These are phyloP conservation scores for Phialophora chinensis DNA, from an alignment of 2,329 filamentous ascomycete species.

Conservation along the genomic window DNA sequence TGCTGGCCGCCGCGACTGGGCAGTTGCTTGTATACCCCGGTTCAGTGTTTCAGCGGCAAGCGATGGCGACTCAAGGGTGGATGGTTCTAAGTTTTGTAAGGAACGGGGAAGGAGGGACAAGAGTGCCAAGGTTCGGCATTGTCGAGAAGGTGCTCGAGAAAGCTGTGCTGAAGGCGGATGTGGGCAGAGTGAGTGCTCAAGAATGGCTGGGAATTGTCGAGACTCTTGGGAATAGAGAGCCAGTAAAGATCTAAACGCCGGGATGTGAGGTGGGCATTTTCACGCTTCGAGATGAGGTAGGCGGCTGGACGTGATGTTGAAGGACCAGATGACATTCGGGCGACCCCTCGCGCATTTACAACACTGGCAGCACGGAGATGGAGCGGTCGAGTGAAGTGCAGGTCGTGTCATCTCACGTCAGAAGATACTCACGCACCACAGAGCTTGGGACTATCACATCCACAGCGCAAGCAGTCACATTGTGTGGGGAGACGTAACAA, in stretches of 20 bases:
- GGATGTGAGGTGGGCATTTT: neutral
- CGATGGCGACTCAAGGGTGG: constrained; percentile 53
- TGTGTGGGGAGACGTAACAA: neutral
- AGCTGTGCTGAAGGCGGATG: constrained; percentile 47
- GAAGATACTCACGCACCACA: neutral
- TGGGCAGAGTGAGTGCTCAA: constrained; percentile 31
- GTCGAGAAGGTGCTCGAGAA: constrained; percentile 49
- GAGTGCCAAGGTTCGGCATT: constrained; percentile 49
- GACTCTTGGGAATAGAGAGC: constrained; percentile 20
- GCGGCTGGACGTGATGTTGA: neutral
- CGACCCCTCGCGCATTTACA: neutral
- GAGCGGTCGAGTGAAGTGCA: neutral
- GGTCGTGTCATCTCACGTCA: constrained; percentile 3
- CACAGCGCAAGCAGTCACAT: neutral
- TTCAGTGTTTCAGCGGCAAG: constrained; percentile 49
- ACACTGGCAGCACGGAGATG: neutral
- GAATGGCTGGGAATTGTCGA: constrained; percentile 34
- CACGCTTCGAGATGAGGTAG: too few species aligned
- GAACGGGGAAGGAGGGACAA: constrained; percentile 45
- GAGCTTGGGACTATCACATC: neutral
- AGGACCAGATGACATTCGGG: neutral
- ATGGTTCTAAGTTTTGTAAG: constrained; percentile 50
- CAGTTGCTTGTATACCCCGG: constrained; percentile 53
- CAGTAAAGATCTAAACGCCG: constrained; percentile 17
- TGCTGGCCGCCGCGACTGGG: constrained; percentile 53